phyloP scores from a whole-genome alignment of 768 basidiomycete genomes.

The Basidioascus undulatus region DNA sequence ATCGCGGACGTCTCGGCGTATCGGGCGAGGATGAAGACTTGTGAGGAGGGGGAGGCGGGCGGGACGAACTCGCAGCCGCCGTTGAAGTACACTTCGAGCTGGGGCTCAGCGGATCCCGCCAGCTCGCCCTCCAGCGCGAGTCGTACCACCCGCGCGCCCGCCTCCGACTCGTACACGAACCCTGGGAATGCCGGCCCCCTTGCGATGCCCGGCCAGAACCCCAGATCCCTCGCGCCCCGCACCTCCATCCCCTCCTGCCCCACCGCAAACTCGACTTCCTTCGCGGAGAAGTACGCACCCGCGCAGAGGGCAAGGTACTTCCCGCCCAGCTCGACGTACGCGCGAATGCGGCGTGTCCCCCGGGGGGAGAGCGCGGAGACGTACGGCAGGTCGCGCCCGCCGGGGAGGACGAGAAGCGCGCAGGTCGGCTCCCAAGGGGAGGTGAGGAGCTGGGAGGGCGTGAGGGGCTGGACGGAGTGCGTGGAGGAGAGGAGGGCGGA shows the following conservation, averaged over 20 bases:
- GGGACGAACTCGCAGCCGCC: constrained; percentile 23
- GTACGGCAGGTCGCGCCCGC: constrained; percentile 26
- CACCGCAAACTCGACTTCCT: constrained; percentile 21
- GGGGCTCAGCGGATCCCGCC: constrained; percentile 9
- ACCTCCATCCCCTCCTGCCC: constrained; percentile 20
- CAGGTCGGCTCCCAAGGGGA: constrained; percentile 60
- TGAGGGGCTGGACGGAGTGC: constrained; percentile 53
- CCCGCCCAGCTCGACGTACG: constrained; percentile 40
- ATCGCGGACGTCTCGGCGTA: constrained; percentile 15
- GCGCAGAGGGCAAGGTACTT: constrained; percentile 41
- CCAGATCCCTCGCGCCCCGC: constrained; percentile 20
- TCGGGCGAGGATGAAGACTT: constrained; percentile 19
- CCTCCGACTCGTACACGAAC: constrained; percentile 24
- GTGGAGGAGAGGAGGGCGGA: constrained; percentile 37
- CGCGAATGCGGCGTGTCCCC: constrained; percentile 27
- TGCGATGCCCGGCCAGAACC: constrained; percentile 23
- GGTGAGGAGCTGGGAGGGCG: constrained; percentile 29
- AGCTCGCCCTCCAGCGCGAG: constrained; percentile 14
- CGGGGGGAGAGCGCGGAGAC: constrained; percentile 18
- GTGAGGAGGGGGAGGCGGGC: not conserved
- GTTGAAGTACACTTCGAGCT: constrained; percentile 23
- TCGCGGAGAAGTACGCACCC: constrained; percentile 29
- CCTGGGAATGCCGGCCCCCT: constrained; percentile 23
- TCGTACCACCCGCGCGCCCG: constrained; percentile 20
- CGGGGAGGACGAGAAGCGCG: constrained; percentile 55